These are phyloP conservation scores for Pseudoscleropodium purum DNA, from an alignment of 225 moss, liverwort and hornwort species.

Conservation along the genomic window DNA sequence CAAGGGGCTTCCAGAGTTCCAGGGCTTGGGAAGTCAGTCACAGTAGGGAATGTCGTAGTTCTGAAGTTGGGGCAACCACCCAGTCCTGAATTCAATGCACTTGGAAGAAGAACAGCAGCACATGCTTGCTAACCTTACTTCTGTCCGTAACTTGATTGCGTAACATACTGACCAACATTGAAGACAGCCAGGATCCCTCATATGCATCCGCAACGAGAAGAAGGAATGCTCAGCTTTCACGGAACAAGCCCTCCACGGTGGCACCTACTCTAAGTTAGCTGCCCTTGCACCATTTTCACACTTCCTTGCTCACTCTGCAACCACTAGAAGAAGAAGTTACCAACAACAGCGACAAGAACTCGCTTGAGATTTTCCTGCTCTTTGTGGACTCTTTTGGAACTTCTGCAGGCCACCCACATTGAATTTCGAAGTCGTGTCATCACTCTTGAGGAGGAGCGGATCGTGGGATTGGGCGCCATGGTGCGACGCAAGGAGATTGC, in stretches of 20 bases:
- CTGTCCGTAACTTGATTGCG: too few species aligned
- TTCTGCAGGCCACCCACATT: neutral
- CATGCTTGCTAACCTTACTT: neutral
- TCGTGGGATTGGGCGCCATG: neutral
- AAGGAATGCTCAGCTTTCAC: neutral
- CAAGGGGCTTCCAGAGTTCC: neutral
- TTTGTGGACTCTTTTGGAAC: neutral
- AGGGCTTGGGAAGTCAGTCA: neutral
- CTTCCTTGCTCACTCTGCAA: neutral
- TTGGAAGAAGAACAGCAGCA: neutral
- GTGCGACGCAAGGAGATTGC: conserved; percentile 36
- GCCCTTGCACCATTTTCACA: neutral
- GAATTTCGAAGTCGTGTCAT: neutral
- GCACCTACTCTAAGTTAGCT: neutral
- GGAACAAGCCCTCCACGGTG: neutral
- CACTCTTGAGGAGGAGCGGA: neutral
- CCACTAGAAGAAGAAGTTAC: neutral
- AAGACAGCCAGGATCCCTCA: neutral
- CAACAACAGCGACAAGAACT: neutral
- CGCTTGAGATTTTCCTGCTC: neutral
- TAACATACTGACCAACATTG: neutral
- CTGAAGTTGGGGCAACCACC: neutral
- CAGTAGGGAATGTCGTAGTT: neutral
- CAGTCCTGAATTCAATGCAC: neutral
- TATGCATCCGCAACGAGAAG: neutral